Conservation (phyloP, 495 filamentous ascomycete genomes). For the Friedmanniomyces simplex region DNA sequence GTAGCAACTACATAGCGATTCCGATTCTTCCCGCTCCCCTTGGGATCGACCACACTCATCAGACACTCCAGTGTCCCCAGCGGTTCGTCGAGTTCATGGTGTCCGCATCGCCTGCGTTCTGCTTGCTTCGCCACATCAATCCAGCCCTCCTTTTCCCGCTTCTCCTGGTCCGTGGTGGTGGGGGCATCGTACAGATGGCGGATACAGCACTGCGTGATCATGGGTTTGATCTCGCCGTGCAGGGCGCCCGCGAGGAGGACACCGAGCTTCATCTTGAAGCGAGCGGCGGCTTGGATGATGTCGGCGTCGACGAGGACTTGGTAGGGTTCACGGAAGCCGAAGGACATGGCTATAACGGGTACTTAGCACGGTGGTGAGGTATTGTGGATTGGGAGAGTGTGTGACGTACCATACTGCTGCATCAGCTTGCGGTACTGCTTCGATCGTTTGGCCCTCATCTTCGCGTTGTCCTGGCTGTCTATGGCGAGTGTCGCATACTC, state of each 20-base stretch:
- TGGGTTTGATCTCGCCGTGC: slow-evolving; percentile 74
- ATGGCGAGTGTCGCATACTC: not conserved
- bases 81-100: slow-evolving; percentile 69
- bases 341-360: not conserved
- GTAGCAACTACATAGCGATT: slow-evolving; percentile 83
- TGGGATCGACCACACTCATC: slow-evolving; percentile 64
- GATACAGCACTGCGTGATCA: slow-evolving; percentile 41
- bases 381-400: slow-evolving; percentile 51
- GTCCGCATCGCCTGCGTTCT: slow-evolving; percentile 80
- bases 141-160: slow-evolving; percentile 26
- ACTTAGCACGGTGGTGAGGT: too few species aligned
- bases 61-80: slow-evolving; percentile 71
- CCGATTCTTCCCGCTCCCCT: slow-evolving; percentile 60
- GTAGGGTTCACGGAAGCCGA: slow-evolving; percentile 53
- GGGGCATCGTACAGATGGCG: slow-evolving; percentile 55
- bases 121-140: slow-evolving; percentile 62
- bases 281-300: slow-evolving; percentile 60
- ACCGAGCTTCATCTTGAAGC: slow-evolving; percentile 73
- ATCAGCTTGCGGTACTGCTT: slow-evolving; percentile 97
- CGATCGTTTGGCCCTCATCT: slow-evolving; percentile 81
- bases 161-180: slow-evolving; percentile 1
- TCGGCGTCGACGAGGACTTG: slow-evolving; percentile 84
- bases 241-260: slow-evolving; percentile 60
- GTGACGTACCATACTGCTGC: slow-evolving; percentile 73
- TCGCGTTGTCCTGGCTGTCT: slow-evolving; percentile 16